phyloP scores from a whole-genome alignment of 345 rosid genomes.

The Kandelia obovata region DNA sequence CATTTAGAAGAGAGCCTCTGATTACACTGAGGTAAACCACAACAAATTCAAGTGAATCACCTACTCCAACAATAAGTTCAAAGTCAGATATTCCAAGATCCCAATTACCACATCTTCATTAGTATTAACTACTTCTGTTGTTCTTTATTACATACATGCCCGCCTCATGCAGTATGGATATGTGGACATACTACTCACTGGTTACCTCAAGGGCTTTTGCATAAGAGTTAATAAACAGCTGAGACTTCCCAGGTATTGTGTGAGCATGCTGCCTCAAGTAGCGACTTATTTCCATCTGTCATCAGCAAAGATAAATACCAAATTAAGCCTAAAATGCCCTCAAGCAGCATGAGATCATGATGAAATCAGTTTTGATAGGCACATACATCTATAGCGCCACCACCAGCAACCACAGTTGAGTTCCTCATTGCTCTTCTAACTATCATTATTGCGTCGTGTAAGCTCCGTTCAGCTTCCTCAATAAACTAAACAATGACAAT shows the following conservation, averaged over 20 bases:
- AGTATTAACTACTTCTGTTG: not conserved
- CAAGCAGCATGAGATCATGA: not conserved
- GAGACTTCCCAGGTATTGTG: conserved; percentile 92
- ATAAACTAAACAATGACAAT: conserved; percentile 57
- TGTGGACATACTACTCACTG: not conserved
- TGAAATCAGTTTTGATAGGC: conserved; percentile 7
- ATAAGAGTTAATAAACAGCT: conserved; percentile 90
- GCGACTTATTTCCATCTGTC: conserved; percentile 95
- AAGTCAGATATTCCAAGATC: not conserved
- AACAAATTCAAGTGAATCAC: not conserved
- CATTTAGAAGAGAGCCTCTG: no score
- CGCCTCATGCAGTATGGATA: not conserved
- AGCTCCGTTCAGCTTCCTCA: conserved; percentile 98
- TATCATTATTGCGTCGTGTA: conserved; percentile 99
- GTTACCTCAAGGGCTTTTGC: conserved; percentile 98
- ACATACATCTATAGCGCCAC: conserved; percentile 98
- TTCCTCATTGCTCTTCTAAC: conserved; percentile 95
- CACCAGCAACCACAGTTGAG: conserved; percentile 98
- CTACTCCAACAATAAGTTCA: not conserved
- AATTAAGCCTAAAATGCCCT: not conserved
- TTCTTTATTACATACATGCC: not conserved
- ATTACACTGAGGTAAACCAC: not conserved
- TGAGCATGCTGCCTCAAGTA: conserved; percentile 92
- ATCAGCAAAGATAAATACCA: conserved; percentile 18
- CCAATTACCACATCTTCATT: not conserved